Conservation (phyloP, 2,329 filamentous ascomycete species). For the Sporothrix pseudoabietina region DNA sequence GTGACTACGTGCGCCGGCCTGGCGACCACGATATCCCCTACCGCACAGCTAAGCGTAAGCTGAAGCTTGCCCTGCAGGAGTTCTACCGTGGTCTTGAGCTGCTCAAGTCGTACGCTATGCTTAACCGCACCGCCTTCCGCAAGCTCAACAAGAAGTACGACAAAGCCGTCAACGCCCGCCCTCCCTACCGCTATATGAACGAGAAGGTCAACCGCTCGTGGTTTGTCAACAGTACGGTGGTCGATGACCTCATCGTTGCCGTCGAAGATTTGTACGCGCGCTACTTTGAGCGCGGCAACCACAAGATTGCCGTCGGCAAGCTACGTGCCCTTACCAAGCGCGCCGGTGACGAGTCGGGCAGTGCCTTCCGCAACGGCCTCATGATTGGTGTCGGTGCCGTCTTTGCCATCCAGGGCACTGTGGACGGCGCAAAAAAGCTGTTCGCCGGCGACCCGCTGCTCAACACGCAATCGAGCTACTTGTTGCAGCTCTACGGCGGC, state of each 20-base stretch:
- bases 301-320: conserved; percentile 86
- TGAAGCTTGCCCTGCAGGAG: conserved; percentile 88
- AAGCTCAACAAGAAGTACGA: conserved; percentile 99
- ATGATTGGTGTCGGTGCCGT: conserved; percentile 69
- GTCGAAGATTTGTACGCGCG: conserved; percentile 91
- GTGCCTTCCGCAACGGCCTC: conserved; percentile 63
- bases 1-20: conserved; percentile 56
- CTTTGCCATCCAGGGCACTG: conserved; percentile 66
- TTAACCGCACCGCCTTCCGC: conserved; percentile 90
- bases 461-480: conserved; percentile 61
- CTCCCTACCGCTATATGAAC: conserved; percentile 78
- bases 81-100: conserved; percentile 91
- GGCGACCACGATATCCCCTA: conserved; percentile 71
- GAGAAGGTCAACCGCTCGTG: conserved; percentile 88
- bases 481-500: conserved; percentile 88
- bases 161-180: conserved; percentile 79
- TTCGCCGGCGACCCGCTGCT: conserved; percentile 53
- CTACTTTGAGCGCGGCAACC: conserved; percentile 92
- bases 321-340: conserved; percentile 71
- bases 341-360: conserved; percentile 58
- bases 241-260: conserved; percentile 76
- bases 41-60: conserved; percentile 82
- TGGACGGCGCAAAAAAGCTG: conserved; percentile 60
- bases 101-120: conserved; percentile 83
- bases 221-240: conserved; percentile 86